Evolutionary conservation across 2,329 filamentous ascomycete genomes (phyloP).

Genomic region (Alternaria postmessia): DNA sequence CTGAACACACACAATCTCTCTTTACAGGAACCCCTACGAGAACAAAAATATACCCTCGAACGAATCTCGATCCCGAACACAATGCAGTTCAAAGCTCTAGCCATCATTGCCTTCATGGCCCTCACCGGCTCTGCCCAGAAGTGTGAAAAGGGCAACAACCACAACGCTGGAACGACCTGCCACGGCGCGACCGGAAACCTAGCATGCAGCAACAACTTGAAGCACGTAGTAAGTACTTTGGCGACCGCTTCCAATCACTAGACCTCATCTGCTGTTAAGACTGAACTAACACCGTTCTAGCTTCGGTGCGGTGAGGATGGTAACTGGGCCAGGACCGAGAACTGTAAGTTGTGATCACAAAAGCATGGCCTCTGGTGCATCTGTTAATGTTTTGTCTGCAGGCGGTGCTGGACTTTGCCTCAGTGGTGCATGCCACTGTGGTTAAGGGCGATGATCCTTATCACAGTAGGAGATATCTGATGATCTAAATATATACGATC

Average conservation of each 20-base stretch:
- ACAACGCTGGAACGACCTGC: not conserved
- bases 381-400: not conserved
- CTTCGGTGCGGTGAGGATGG: not conserved
- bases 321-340: not conserved
- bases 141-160: not conserved
- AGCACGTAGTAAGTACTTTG: not conserved
- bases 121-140: not conserved
- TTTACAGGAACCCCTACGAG: not conserved
- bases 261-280: not conserved
- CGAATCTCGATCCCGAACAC: not conserved
- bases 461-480: not conserved
- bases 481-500: not conserved
- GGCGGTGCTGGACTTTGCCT: not conserved
- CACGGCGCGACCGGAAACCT: not conserved
- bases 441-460: not conserved
- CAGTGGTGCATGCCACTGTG: not conserved
- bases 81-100: not conserved
- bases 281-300: not conserved
- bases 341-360: not conserved
- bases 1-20: not conserved
- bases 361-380: not conserved
- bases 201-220: not conserved
- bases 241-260: not conserved
- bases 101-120: not conserved
- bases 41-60: not conserved